Evolutionary conservation across 768 basidiomycete species (phyloP).

Genomic region (Naganishia kalamii): DNA sequence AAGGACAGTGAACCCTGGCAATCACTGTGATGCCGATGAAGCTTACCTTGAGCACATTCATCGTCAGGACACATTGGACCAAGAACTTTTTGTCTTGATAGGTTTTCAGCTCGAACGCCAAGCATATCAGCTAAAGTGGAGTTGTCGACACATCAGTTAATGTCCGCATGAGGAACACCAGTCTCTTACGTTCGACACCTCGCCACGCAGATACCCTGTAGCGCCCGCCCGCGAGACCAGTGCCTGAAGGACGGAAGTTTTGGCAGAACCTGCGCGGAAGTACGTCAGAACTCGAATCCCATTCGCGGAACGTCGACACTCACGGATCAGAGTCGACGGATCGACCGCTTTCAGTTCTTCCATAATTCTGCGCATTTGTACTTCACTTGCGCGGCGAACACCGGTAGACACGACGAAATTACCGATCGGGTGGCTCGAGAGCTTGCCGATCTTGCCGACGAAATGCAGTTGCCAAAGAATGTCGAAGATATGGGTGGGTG

Average conservation of each 20-base stretch:
- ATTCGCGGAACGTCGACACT: too few species aligned
- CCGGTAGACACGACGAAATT: constrained; percentile 88
- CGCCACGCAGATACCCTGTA: constrained; percentile 52
- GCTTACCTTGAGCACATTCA: constrained; percentile 47
- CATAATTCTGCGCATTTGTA: constrained; percentile 56
- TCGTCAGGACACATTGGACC: constrained; percentile 61
- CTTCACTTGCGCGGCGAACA: constrained; percentile 57
- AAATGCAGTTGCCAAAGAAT: constrained; percentile 75
- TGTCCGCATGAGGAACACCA: neutral
- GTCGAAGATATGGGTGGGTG: constrained; percentile 59
- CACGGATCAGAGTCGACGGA: constrained; percentile 59
- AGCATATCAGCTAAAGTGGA: constrained; percentile 54
- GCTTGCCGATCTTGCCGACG: constrained; percentile 59
- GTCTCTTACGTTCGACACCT: constrained; percentile 56
- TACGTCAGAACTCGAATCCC: too few species aligned
- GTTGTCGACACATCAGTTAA: neutral
- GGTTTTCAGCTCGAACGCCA: constrained; percentile 57
- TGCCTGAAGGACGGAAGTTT: constrained; percentile 72
- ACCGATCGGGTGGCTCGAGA: constrained; percentile 80
- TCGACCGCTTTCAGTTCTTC: constrained; percentile 59
- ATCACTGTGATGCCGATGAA: neutral
- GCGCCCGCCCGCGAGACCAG: constrained; percentile 62
- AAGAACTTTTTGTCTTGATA: constrained; percentile 54
- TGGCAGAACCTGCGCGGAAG: constrained; percentile 54
- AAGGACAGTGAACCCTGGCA: neutral